phyloP scores from a whole-genome alignment of 768 basidiomycete genomes.

The Hericium alpestre region DNA sequence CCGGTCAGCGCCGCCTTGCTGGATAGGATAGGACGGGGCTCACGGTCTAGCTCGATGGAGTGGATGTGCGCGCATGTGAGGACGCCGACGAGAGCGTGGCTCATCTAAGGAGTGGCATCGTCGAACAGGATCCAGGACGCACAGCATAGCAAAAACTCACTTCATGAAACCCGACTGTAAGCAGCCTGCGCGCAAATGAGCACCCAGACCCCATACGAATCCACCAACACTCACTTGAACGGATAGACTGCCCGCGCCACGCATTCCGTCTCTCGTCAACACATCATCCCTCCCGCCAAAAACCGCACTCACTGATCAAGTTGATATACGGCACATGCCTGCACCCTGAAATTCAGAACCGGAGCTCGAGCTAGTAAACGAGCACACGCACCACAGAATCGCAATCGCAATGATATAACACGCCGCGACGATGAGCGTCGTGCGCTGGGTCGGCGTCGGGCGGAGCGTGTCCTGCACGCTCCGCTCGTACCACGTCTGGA shows the following conservation, averaged over 20 bases:
- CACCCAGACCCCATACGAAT: not conserved
- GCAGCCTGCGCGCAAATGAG: conserved; percentile 34
- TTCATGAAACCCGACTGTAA: conserved; percentile 87
- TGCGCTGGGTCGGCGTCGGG: conserved; percentile 63
- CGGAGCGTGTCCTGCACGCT: conserved; percentile 28
- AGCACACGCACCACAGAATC: conserved; percentile 58
- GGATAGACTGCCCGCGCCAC: conserved; percentile 54
- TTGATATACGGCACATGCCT: conserved; percentile 76
- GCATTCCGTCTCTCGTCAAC: not conserved
- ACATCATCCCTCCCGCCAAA: not conserved
- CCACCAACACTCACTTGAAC: conserved; percentile 63
- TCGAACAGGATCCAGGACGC: not conserved
- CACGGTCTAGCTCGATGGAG: conserved; percentile 81
- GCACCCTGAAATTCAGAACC: not conserved
- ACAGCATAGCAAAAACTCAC: conserved; percentile 25
- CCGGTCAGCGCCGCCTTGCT: too few species aligned
- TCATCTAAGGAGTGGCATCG: conserved; percentile 45
- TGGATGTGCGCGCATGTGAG: conserved; percentile 81
- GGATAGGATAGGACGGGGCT: conserved; percentile 21
- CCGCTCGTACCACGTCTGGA: conserved; percentile 12
- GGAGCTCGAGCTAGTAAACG: not conserved
- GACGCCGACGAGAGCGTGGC: conserved; percentile 72
- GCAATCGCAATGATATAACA: conserved; percentile 64
- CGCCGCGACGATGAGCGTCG: conserved; percentile 72
- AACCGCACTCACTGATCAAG: conserved; percentile 50